Percentiles rank a stretch among this genome's conserved stretches.
These are phyloP conservation scores for Abrus pulchellus DNA, from an alignment of 306 rosid genomes.

Conservation along the genomic window DNA sequence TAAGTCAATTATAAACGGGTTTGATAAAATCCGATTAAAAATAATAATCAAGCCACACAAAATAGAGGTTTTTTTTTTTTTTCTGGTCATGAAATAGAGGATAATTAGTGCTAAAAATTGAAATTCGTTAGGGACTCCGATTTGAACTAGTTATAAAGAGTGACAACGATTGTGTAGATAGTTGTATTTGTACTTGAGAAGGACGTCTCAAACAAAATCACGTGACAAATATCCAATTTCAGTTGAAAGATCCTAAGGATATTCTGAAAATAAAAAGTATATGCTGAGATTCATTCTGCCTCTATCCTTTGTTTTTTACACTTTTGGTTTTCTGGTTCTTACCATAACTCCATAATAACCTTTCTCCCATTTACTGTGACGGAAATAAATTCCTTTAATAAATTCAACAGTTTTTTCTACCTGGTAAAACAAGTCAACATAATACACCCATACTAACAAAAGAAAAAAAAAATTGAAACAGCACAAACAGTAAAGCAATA, in stretches of 20 bases:
- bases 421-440: no score
- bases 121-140: neutral
- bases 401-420: no score
- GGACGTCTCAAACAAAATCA: conserved; percentile 10
- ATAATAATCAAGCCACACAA: neutral
- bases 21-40: no score
- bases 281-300: conserved; percentile 13
- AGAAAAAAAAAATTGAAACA: no score
- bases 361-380: neutral
- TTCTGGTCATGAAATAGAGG: neutral
- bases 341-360: neutral
- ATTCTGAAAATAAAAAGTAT: conserved; percentile 42
- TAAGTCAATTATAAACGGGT: no score
- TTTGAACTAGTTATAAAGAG: neutral
- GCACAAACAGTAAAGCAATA: no score
- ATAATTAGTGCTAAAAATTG: neutral
- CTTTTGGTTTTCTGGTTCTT: neutral
- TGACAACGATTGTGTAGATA: neutral
- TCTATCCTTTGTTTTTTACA: neutral
- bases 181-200: neutral
- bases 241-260: conserved; percentile 32
- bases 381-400: neutral
- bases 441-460: no score
- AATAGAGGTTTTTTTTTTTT: neutral
- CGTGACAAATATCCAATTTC: conserved; percentile 12